These are phyloP conservation scores for Magnolia changhungtana DNA, from an alignment of 164 flowering plant genomes.

Conservation along the genomic window DNA sequence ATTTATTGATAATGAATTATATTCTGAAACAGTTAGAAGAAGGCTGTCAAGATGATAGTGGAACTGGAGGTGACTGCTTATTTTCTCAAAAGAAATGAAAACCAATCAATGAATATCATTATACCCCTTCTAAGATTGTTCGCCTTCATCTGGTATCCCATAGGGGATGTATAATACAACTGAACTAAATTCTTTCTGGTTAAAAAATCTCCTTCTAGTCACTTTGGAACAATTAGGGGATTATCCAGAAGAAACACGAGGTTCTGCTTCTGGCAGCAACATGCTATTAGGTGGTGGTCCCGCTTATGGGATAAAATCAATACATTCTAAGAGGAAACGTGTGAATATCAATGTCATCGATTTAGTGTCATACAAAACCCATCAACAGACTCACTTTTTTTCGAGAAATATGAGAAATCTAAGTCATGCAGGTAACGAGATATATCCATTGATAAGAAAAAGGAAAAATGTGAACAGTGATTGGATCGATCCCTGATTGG, in stretches of 20 bases:
- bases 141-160: too few species aligned
- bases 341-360: neutral
- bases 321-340: too few species aligned
- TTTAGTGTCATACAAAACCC: neutral
- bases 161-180: neutral
- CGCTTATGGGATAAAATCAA: neutral
- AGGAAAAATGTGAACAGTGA: neutral
- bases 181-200: conserved; percentile 1
- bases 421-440: neutral
- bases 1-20: too few species aligned
- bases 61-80: too few species aligned
- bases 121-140: too few species aligned
- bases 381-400: neutral
- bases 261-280: neutral
- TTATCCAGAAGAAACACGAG: neutral
- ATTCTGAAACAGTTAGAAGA: too few species aligned
- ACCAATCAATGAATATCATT: too few species aligned
- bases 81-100: too few species aligned
- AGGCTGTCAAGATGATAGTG: too few species aligned
- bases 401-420: neutral
- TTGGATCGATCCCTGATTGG: neutral
- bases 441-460: neutral
- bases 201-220: neutral
- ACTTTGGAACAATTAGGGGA: neutral
- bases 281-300: neutral